Percentiles rank a stretch among this genome's conserved stretches.
Evolutionary conservation across 106 monocot species (phyloP).

Genomic region (Platanthera zijinensis): DNA sequence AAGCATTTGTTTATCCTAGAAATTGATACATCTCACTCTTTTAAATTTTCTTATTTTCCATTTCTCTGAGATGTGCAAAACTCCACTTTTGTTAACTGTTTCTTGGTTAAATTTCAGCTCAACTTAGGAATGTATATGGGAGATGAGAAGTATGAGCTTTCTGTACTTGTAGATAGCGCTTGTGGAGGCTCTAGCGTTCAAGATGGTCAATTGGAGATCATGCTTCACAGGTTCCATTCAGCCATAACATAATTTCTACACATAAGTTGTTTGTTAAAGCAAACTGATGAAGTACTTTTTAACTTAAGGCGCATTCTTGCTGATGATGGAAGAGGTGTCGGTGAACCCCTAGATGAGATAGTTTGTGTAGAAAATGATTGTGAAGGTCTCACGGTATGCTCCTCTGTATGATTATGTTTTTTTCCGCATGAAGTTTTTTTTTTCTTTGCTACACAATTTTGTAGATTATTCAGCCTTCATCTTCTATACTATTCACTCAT

Average conservation of each 20-base stretch:
- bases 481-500: too few relatives aligned
- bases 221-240: conserved; percentile 45
- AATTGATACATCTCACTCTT: too few relatives aligned
- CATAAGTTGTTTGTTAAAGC: not conserved
- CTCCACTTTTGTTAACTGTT: not conserved
- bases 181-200: conserved; percentile 57
- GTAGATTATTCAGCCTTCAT: too few relatives aligned
- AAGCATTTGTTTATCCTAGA: too few relatives aligned
- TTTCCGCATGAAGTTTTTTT: too few relatives aligned
- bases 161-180: conserved; percentile 55
- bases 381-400: conserved; percentile 45
- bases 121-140: conserved; percentile 50
- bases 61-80: too few relatives aligned
- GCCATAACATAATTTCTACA: not conserved
- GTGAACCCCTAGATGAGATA: conserved; percentile 57
- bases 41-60: too few relatives aligned
- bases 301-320: conserved; percentile 29
- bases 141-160: conserved; percentile 53
- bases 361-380: conserved; percentile 33
- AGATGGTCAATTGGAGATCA: conserved; percentile 59
- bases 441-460: too few relatives aligned
- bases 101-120: conserved; percentile 28
- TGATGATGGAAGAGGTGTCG: conserved; percentile 52
- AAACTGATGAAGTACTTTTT: not conserved
- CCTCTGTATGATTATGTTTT: too few relatives aligned